These are phyloP conservation scores for Phylloporus scabripes DNA, from an alignment of 768 basidiomycete species.

Conservation along the genomic window DNA sequence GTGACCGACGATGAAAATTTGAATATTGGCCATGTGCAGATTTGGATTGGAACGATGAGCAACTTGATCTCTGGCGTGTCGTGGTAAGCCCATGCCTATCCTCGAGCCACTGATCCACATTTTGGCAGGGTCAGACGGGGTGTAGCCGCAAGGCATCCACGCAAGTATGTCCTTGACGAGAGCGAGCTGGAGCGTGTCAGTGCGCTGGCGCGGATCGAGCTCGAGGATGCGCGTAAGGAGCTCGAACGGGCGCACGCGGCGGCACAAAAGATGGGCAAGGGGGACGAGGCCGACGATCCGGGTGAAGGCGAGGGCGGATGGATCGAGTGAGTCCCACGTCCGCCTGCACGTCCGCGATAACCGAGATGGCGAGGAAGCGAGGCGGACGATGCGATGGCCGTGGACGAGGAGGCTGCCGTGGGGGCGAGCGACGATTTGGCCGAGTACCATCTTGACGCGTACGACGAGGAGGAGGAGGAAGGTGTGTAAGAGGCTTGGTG, in stretches of 20 bases:
- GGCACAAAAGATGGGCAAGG: constrained; percentile 63
- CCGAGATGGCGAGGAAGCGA: constrained; percentile 32
- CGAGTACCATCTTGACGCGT: constrained; percentile 86
- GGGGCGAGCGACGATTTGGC: constrained; percentile 61
- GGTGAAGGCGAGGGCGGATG: constrained; percentile 52
- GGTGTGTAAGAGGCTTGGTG: constrained; percentile 15
- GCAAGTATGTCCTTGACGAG: constrained; percentile 88
- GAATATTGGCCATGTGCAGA: background rate
- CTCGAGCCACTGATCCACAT: background rate
- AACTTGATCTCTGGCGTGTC: constrained; percentile 69
- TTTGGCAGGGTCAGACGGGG: constrained; percentile 71
- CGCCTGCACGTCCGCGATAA: constrained; percentile 10
- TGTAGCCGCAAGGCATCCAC: constrained; percentile 64
- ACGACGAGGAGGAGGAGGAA: constrained; percentile 62
- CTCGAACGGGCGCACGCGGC: constrained; percentile 77
- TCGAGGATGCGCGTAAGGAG: constrained; percentile 86
- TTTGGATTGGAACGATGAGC: constrained; percentile 27
- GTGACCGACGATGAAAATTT: constrained; percentile 15
- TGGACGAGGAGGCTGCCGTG: constrained; percentile 32
- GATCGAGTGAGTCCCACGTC: constrained; percentile 73
- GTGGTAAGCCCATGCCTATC: constrained; percentile 35
- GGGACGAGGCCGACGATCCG: constrained; percentile 57
- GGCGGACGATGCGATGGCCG: constrained; percentile 60
- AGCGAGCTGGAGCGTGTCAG: constrained; percentile 87
- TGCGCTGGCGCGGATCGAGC: constrained; percentile 76